Percentiles rank a stretch among this genome's conserved stretches.
These are phyloP conservation scores for Petunia secreta DNA, from an alignment of 257 asterid species.

Conservation along the genomic window DNA sequence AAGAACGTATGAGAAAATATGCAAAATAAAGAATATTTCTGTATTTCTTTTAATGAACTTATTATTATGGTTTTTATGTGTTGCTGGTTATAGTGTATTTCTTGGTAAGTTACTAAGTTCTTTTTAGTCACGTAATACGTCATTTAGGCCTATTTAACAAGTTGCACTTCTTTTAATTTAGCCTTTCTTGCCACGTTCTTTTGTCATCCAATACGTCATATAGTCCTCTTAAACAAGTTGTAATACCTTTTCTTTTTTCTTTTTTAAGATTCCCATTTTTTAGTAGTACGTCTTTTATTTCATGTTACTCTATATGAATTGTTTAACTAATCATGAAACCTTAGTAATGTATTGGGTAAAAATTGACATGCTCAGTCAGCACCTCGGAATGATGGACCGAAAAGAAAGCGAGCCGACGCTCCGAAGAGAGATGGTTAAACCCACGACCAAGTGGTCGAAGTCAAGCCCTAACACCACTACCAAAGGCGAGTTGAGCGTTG, in stretches of 20 bases:
- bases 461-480: no score
- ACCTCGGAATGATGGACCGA: no score
- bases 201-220: slow-evolving; percentile 1
- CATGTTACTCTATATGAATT: neutral
- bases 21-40: no score
- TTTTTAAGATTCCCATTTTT: neutral
- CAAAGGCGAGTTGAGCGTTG: no score
- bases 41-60: neutral
- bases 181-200: slow-evolving; percentile 5
- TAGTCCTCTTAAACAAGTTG: neutral
- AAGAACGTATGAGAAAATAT: no score
- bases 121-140: no score
- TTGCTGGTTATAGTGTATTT: neutral
- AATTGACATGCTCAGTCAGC: no score
- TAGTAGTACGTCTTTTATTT: neutral
- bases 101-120: neutral
- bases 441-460: no score
- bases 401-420: no score
- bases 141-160: neutral
- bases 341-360: no score
- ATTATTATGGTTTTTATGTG: neutral
- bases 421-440: no score
- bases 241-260: neutral
- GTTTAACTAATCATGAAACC: no score
- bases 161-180: neutral